Base-by-base conservation (phyloP, 371 early-diverging fungal species). In the Mortierella sp. region DNA sequence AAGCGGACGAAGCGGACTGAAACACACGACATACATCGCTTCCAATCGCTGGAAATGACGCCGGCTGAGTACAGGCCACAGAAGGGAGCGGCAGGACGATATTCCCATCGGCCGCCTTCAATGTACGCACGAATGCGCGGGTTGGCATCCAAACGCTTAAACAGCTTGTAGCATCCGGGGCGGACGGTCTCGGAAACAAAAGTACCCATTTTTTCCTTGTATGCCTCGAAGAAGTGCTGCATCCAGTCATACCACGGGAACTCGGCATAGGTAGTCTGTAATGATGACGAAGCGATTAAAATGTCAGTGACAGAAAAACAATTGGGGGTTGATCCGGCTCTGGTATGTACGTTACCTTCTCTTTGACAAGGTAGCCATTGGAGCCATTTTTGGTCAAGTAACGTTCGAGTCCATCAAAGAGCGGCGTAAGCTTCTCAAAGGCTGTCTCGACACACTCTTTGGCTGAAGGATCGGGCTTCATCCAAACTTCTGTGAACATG, bases 51-150 rank as follows among this genome's bases (percentile, higher is more conserved):
- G 7, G 50, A 56, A 23, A 59, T 39, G 31, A 60, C 56, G 26
- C 78, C 78, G 1, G 70, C 39, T 27, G 76, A 64, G 46, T 64
- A 63, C 30, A 75, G 30, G 19, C 61, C 52, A 12, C 54, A 21
- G 23, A 69, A 31, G 21, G 70, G 61, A 4, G 41, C 9, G 0
- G 65, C 60, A 17, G 78, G 65, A 6, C 70, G 76, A 39, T 57
- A 37, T 23, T 76, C 47, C 78, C 78, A 76, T 52, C 78, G 65
- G 28, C 78, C 70, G 9, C 70, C 78, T 0, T 61, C 62, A 31
- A 70, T 70, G 23, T 76, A 76, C 34, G 78, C 70, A 1, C 37
- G 57, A 27, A 76, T 31, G 15, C 78, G 70, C 9, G 78, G 65
- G 51, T 70, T 60, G 42, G 44, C 14, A 2, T 61, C 60, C 1